Conservation (phyloP, 352 stramenopile genomes). For the Globisporangium spiculum region DNA sequence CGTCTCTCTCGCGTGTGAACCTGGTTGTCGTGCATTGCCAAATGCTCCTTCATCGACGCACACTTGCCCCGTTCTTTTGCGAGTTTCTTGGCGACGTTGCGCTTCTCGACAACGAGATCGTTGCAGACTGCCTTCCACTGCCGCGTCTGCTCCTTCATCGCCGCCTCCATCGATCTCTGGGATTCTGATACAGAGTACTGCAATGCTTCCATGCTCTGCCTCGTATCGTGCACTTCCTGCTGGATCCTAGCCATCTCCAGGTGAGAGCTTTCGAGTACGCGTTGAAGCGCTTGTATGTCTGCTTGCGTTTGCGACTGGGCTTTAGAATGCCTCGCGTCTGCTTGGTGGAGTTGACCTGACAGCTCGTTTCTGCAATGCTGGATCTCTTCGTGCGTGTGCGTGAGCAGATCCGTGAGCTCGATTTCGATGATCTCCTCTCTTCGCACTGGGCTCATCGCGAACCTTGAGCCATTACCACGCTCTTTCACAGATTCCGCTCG, state of each 20-base stretch:
- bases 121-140: slow-evolving; percentile 49
- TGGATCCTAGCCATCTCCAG: slow-evolving; percentile 24
- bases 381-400: slow-evolving; percentile 34
- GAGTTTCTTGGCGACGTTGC: slow-evolving; percentile 38
- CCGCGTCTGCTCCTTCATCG: slow-evolving; percentile 32
- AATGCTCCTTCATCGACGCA: slow-evolving; percentile 36
- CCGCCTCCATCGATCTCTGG: slow-evolving; percentile 29
- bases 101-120: slow-evolving; percentile 43
- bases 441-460: not conserved
- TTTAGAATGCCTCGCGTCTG: slow-evolving; percentile 18
- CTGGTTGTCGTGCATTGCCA: slow-evolving; percentile 22
- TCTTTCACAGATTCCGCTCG: not conserved
- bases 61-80: slow-evolving; percentile 45
- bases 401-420: slow-evolving; percentile 36
- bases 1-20: not conserved
- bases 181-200: slow-evolving; percentile 24
- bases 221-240: slow-evolving; percentile 27
- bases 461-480: not conserved
- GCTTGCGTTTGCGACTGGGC: slow-evolving; percentile 15
- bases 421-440: slow-evolving; percentile 36
- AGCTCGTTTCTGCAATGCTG: slow-evolving; percentile 21
- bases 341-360: slow-evolving; percentile 18
- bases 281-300: slow-evolving; percentile 21
- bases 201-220: slow-evolving; percentile 21
- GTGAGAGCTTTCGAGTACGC: slow-evolving; percentile 25